Percentiles rank a stretch among this genome's conserved stretches.
Evolutionary conservation across 2,329 filamentous ascomycete genomes (phyloP).

Genomic region (Hypoxylon rubiginosum): DNA sequence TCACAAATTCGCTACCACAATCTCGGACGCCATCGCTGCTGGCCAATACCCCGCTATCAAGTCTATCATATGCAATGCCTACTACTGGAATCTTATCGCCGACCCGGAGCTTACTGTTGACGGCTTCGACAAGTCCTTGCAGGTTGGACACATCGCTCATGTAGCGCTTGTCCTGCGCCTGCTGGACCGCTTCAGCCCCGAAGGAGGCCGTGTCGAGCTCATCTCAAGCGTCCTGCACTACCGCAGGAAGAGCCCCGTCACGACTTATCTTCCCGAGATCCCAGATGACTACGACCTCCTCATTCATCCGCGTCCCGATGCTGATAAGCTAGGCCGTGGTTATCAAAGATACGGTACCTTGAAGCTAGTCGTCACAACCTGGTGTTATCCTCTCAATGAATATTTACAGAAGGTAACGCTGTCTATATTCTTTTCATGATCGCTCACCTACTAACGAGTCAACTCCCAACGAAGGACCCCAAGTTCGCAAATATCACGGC

Average conservation of each 20-base stretch:
- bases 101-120: constrained; percentile 52
- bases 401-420: constrained; percentile 46
- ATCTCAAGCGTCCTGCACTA: constrained; percentile 53
- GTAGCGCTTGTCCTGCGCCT: constrained; percentile 51
- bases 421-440: too few relatives aligned
- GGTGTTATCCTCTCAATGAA: constrained; percentile 56
- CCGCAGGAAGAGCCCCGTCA: constrained; percentile 54
- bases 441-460: too few relatives aligned
- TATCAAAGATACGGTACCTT: constrained; percentile 59
- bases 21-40: constrained; percentile 45
- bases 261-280: constrained; percentile 53
- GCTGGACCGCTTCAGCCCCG: constrained; percentile 70
- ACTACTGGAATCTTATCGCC: constrained; percentile 52
- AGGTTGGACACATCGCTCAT: constrained; percentile 55
- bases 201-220: constrained; percentile 73
- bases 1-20: constrained; percentile 49
- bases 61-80: constrained; percentile 56
- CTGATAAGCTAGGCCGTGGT: constrained; percentile 52
- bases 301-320: constrained; percentile 51
- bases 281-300: constrained; percentile 54
- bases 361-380: constrained; percentile 56
- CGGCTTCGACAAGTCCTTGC: constrained; percentile 55
- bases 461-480: too few relatives aligned
- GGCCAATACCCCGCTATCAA: constrained; percentile 49
- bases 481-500: constrained; percentile 34